Evolutionary conservation across 2,329 filamentous ascomycete species (phyloP).

Genomic region (Aspergillus clavatus): DNA sequence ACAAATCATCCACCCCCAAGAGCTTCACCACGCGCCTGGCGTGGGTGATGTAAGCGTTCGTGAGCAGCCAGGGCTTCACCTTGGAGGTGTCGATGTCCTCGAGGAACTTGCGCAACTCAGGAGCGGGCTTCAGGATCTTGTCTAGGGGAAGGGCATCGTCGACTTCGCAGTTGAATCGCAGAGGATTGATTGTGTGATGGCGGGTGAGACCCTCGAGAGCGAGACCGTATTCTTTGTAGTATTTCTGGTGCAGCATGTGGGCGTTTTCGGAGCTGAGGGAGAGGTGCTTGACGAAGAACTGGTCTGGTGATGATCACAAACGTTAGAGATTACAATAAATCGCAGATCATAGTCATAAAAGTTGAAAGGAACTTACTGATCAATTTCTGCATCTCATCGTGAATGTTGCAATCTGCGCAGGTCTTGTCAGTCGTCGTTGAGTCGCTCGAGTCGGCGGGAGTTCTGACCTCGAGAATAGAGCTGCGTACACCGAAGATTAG

Average conservation of each 20-base stretch:
- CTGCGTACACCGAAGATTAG: conserved; percentile 31
- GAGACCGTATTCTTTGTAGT: conserved; percentile 95
- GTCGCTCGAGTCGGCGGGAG: background rate
- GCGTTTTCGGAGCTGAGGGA: conserved; percentile 71
- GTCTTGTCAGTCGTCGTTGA: conserved; percentile 11
- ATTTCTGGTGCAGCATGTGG: conserved; percentile 78
- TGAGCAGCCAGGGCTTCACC: conserved; percentile 88
- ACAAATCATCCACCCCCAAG: conserved; percentile 77
- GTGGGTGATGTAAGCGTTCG: conserved; percentile 91
- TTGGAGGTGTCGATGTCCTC: conserved; percentile 77
- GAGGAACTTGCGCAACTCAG: conserved; percentile 68
- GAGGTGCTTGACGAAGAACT: conserved; percentile 65
- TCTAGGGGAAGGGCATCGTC: conserved; percentile 92
- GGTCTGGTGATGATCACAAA: conserved; percentile 37
- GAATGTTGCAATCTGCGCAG: conserved; percentile 64
- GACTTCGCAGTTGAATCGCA: conserved; percentile 91
- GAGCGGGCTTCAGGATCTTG: conserved; percentile 72
- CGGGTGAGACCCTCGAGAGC: conserved; percentile 91
- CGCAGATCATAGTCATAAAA: conserved; percentile 39
- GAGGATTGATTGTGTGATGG: conserved; percentile 89
- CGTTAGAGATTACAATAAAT: background rate
- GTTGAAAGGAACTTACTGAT: conserved; percentile 54
- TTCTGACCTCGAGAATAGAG: conserved; percentile 77
- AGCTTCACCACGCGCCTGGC: conserved; percentile 75
- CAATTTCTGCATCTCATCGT: conserved; percentile 79